phyloP scores from a whole-genome alignment of 495 filamentous ascomycete species.

The Margaritispora aquatica region DNA sequence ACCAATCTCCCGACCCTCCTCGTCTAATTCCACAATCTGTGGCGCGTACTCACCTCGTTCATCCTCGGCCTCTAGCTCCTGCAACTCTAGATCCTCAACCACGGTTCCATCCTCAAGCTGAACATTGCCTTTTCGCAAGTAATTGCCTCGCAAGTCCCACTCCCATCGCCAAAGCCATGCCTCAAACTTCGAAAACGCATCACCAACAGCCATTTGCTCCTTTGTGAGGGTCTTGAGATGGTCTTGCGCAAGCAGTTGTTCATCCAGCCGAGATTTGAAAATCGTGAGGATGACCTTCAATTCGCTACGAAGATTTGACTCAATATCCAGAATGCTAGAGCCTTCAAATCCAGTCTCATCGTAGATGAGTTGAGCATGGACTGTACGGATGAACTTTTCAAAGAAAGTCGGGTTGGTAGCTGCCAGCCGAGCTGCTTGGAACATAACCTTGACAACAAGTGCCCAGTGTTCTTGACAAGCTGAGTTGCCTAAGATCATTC shows the following conservation, averaged over 20 bases:
- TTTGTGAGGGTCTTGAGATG: slow-evolving; percentile 22
- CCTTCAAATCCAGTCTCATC: slow-evolving; percentile 58
- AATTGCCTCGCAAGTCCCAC: slow-evolving; percentile 39
- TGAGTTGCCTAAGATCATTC: slow-evolving; percentile 73
- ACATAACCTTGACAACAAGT: slow-evolving; percentile 59
- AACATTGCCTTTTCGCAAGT: slow-evolving; percentile 48
- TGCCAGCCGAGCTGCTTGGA: slow-evolving; percentile 61
- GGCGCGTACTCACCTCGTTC: slow-evolving; percentile 76
- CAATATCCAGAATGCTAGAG: slow-evolving; percentile 44
- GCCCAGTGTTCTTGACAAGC: slow-evolving; percentile 91
- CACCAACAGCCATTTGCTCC: slow-evolving; percentile 29
- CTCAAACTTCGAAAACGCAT: slow-evolving; percentile 38
- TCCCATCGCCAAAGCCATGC: slow-evolving; percentile 35
- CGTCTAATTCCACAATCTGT: slow-evolving; percentile 65
- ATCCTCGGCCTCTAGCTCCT: slow-evolving; percentile 71
- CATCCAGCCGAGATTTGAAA: slow-evolving; percentile 37
- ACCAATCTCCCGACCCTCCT: slow-evolving; percentile 40
- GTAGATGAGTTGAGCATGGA: slow-evolving; percentile 67
- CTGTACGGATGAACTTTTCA: slow-evolving; percentile 47
- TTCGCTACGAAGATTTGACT: slow-evolving; percentile 28
- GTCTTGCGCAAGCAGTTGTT: slow-evolving; percentile 28
- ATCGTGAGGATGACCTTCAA: slow-evolving; percentile 32
- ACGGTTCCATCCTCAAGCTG: slow-evolving; percentile 40
- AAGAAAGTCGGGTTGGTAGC: slow-evolving; percentile 51
- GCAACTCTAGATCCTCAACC: slow-evolving; percentile 65